Evolutionary conservation across 192 early-diverging fungal species (phyloP).

Genomic region (Pilaira anomala): DNA sequence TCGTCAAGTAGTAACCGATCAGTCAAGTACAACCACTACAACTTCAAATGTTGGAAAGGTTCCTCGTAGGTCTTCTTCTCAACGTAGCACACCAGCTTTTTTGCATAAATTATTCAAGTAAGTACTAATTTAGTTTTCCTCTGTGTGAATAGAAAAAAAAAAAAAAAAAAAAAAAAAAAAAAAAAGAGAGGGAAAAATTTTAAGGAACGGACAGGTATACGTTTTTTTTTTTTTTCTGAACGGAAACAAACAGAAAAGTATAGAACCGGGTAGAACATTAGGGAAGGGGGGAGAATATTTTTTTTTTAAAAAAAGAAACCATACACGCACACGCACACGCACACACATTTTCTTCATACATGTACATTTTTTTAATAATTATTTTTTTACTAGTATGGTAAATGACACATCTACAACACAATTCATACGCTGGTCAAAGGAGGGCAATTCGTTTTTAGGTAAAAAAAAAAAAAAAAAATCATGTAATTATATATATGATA

Average conservation of each 20-base stretch:
- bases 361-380: not conserved
- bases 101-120: constrained; percentile 89
- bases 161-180: not conserved
- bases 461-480: not conserved
- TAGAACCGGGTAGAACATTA: not conserved
- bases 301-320: no score
- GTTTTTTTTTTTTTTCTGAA: not conserved
- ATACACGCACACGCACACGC: no score
- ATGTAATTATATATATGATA: no score
- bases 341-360: no score
- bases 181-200: not conserved
- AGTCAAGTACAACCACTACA: no score
- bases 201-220: no score
- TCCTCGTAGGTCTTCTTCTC: not conserved
- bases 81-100: constrained; percentile 75
- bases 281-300: no score
- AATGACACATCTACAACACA: constrained; percentile 71
- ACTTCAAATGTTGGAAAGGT: not conserved
- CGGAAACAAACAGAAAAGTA: not conserved
- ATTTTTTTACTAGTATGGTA: constrained; percentile 72
- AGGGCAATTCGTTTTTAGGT: constrained; percentile 81
- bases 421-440: constrained; percentile 84
- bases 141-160: not conserved
- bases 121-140: constrained; percentile 3
- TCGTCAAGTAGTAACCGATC: no score